These are phyloP conservation scores for Fusarium temperatum DNA, from an alignment of 2,329 filamentous ascomycete genomes.

Conservation along the genomic window DNA sequence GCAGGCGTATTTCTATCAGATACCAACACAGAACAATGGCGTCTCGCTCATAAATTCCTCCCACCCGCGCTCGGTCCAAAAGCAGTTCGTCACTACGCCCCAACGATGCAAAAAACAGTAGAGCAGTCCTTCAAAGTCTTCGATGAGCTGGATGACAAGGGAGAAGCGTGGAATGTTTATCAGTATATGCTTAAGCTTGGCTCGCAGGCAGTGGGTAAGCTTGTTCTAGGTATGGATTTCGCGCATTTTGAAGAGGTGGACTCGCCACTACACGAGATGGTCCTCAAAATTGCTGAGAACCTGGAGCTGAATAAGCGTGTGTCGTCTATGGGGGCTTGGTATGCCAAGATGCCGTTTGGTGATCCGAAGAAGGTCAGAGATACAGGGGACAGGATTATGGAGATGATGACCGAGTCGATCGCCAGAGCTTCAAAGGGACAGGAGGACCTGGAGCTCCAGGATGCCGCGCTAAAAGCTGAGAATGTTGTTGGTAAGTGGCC, in stretches of 20 bases:
- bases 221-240: slow-evolving; percentile 57
- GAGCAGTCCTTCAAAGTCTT: slow-evolving; percentile 60
- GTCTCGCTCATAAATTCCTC: slow-evolving; percentile 67
- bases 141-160: slow-evolving; percentile 59
- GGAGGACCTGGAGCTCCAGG: slow-evolving; percentile 54
- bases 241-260: slow-evolving; percentile 55
- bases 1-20: slow-evolving; percentile 58
- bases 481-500: slow-evolving; percentile 41
- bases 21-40: slow-evolving; percentile 60
- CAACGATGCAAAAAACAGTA: slow-evolving; percentile 64
- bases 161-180: slow-evolving; percentile 59
- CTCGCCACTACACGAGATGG: slow-evolving; percentile 60
- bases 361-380: slow-evolving; percentile 57
- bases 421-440: slow-evolving; percentile 47
- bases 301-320: slow-evolving; percentile 68
- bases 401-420: slow-evolving; percentile 50
- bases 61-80: slow-evolving; percentile 67
- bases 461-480: slow-evolving; percentile 60
- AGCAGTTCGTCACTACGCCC: slow-evolving; percentile 68
- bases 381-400: slow-evolving; percentile 45
- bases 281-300: slow-evolving; percentile 58
- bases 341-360: slow-evolving; percentile 64
- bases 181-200: slow-evolving; percentile 60
- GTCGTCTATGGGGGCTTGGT: slow-evolving; percentile 63
- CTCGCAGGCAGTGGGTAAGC: slow-evolving; percentile 55